Conservation (phyloP, 192 early-diverging fungal genomes). For the Neocallimastix lanati region DNA sequence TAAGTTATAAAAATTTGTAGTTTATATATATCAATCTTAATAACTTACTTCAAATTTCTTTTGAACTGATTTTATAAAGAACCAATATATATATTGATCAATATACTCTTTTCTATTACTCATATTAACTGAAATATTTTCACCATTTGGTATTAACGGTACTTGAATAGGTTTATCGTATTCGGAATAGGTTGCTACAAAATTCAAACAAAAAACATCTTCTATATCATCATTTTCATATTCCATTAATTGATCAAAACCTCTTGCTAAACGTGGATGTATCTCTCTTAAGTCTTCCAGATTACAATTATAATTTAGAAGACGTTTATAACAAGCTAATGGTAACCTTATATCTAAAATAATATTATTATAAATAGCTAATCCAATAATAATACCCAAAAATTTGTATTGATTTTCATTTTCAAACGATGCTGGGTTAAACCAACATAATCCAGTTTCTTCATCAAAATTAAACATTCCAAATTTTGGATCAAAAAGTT, state of each 20-base stretch:
- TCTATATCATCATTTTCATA: constrained; percentile 60
- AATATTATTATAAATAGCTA: constrained; percentile 82
- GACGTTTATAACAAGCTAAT: constrained; percentile 63
- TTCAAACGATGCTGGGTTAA: constrained; percentile 27
- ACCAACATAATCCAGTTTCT: constrained; percentile 67
- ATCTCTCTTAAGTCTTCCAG: constrained; percentile 58
- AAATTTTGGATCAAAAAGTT: constrained; percentile 71
- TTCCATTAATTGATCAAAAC: constrained; percentile 49
- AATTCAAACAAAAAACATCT: constrained; percentile 56
- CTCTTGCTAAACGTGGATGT: constrained; percentile 56
- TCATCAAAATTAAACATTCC: constrained; percentile 69
- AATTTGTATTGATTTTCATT: constrained; percentile 62
- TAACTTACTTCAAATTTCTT: not conserved
- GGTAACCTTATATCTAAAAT: constrained; percentile 87
- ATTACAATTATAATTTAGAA: constrained; percentile 42
- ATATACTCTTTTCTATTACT: not conserved
- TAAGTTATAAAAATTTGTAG: no score
- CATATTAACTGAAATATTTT: not conserved
- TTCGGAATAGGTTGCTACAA: constrained; percentile 12
- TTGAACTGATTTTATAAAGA: not conserved
- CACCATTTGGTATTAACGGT: not conserved
- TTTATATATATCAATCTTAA: no score
- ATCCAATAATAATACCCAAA: constrained; percentile 68
- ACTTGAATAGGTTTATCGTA: not conserved
- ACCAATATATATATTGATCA: not conserved